These are phyloP conservation scores for Proliferodiscus dingleyae DNA, from an alignment of 2,329 filamentous ascomycete genomes.

Conservation along the genomic window DNA sequence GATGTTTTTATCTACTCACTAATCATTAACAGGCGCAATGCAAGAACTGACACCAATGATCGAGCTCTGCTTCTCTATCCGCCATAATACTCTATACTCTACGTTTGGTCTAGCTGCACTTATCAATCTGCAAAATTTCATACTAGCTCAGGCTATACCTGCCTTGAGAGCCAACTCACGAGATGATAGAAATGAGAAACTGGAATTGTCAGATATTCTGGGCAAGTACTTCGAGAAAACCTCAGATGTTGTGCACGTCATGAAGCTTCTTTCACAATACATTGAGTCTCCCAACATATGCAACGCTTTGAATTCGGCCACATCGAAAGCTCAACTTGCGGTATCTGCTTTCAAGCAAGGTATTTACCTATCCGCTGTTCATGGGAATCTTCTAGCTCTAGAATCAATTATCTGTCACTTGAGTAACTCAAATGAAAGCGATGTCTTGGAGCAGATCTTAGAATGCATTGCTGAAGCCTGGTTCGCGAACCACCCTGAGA, in stretches of 20 bases:
- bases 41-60: neutral
- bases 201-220: neutral
- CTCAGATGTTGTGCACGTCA: too few species aligned
- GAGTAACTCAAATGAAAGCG: constrained; percentile 2
- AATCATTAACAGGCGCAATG: constrained; percentile 8
- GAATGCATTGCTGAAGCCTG: constrained; percentile 13
- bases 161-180: too few species aligned
- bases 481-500: constrained; percentile 1
- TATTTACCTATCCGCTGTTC: constrained; percentile 7
- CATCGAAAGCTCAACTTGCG: too few species aligned
- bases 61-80: neutral
- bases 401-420: constrained; percentile 1
- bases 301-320: too few species aligned
- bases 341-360: constrained; percentile 5
- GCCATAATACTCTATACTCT: neutral
- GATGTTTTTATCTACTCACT: constrained; percentile 7
- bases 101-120: neutral
- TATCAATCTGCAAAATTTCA: neutral
- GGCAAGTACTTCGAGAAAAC: neutral
- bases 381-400: constrained; percentile 2
- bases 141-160: neutral
- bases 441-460: constrained; percentile 11
- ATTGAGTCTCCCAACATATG: too few species aligned
- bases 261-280: too few species aligned
- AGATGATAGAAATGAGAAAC: too few species aligned